Evolutionary conservation across 495 filamentous ascomycete species (phyloP), one percentile per base, ranked within the genome.

Genomic region (Aspergillus funiculosus): DNA sequence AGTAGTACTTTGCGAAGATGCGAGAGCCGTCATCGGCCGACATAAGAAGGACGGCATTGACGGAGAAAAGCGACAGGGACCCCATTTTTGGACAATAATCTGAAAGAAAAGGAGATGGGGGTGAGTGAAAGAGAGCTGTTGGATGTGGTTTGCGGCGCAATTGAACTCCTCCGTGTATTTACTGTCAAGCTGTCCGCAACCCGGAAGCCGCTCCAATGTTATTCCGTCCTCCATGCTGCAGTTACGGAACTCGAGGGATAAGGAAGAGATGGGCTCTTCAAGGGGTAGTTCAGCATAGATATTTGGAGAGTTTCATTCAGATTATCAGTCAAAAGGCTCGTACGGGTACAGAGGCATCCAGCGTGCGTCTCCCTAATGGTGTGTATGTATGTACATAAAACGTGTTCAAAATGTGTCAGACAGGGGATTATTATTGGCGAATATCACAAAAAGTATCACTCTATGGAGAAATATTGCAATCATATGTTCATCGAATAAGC

Each of bases 1-100:
- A 85, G 77, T 92, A 98, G 79, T 97, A 98, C 71, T 95, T 95
- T 39, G 89, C 76, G 63, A 95, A 88, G 71, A 98, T 86, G 56
- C 92, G 83, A 48, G 85, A 85, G 56, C 84, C 83, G 58, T 96
- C 90, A 60, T 92, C 83, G 50, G 84, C 81, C 56, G 81, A 85
- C 69, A 96, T 85, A 61, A 95, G 80, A 64, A 96, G 78, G 70
- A 97, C 83, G 54, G 90, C 90, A 63, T 90, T 90, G 57, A 96
- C 82, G 46, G 87, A 86, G 73, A 92, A 91, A 49, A 97, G 80
- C 46, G 89, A 88, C 64, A 97, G 57, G 45, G 68, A 60, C 43
- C 67, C 70, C 70, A 73, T 73, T 32, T n/a, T 48, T 67, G 65
- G 50, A 32, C 39, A 52, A 39, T 58, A 37, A 47, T 20, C 48